These are phyloP conservation scores for Leucocoprinus sp. DNA, from an alignment of 768 basidiomycete genomes.

Conservation along the genomic window DNA sequence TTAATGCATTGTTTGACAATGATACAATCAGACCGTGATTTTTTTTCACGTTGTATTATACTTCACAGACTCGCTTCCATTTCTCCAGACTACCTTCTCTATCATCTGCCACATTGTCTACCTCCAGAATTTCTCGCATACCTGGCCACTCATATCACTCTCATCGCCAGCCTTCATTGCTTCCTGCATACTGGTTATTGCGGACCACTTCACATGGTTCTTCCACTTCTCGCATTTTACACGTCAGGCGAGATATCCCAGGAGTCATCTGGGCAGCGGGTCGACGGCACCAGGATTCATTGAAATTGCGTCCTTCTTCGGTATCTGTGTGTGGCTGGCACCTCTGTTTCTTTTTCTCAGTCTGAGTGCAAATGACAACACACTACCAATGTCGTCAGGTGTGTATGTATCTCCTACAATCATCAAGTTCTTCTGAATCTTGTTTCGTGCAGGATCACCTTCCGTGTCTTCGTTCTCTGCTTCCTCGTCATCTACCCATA, in stretches of 20 bases:
- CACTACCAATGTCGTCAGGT: conserved; percentile 70
- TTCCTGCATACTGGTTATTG: conserved; percentile 78
- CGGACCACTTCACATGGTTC: conserved; percentile 96
- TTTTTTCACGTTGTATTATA: conserved; percentile 68
- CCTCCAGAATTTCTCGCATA: conserved; percentile 81
- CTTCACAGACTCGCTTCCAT: conserved; percentile 74
- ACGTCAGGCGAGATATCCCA: conserved; percentile 50
- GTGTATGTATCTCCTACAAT: conserved; percentile 11
- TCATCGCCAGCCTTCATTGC: conserved; percentile 76
- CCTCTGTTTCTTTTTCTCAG: conserved; percentile 95
- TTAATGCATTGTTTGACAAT: neutral
- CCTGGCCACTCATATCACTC: conserved; percentile 92
- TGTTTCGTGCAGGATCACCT: conserved; percentile 25
- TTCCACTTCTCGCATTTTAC: conserved; percentile 79
- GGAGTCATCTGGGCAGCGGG: conserved; percentile 35
- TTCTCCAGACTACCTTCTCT: conserved; percentile 69
- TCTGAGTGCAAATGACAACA: conserved; percentile 94
- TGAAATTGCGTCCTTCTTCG: conserved; percentile 81
- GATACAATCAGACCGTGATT: conserved; percentile 60
- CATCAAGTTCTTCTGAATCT: neutral
- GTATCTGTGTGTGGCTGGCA: conserved; percentile 77
- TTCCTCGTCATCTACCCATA: conserved; percentile 22
- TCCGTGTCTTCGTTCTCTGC: conserved; percentile 30
- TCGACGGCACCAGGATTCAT: conserved; percentile 42
- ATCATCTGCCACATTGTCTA: conserved; percentile 82